Percentiles rank a stretch among this genome's conserved stretches.
phyloP scores from a whole-genome alignment of 257 asterid species.

The Misopates orontium region DNA sequence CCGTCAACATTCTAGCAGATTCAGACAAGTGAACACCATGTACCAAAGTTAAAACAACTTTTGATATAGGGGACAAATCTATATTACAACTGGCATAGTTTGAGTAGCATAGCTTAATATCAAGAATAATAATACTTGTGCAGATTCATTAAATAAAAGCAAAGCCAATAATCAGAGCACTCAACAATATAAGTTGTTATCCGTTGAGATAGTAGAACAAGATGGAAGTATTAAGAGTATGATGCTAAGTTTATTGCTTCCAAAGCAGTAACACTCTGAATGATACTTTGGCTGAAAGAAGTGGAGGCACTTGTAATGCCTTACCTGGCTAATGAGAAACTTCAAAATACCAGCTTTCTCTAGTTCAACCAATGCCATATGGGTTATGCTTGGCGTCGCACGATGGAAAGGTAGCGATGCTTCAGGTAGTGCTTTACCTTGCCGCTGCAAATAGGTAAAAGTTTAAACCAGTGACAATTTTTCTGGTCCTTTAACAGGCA shows the following conservation, averaged over 20 bases:
- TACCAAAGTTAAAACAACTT: slow-evolving; percentile 21
- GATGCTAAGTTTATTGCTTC: slow-evolving; percentile 8
- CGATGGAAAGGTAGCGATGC: slow-evolving; percentile 96
- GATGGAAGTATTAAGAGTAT: background rate
- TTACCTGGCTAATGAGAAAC: slow-evolving; percentile 90
- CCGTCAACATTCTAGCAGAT: slow-evolving; percentile 82
- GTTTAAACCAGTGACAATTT: slow-evolving; percentile 17
- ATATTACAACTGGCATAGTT: slow-evolving; percentile 23
- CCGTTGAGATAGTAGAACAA: background rate
- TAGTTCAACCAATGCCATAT: slow-evolving; percentile 88
- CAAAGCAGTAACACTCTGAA: slow-evolving; percentile 12
- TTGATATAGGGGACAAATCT: background rate
- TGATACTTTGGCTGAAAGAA: slow-evolving; percentile 4
- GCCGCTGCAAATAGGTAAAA: slow-evolving; percentile 53
- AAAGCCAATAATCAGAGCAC: slow-evolving; percentile 9
- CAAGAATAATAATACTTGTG: slow-evolving; percentile 1
- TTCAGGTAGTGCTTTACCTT: slow-evolving; percentile 92
- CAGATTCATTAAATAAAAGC: slow-evolving; percentile 16
- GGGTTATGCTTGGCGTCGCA: slow-evolving; percentile 89
- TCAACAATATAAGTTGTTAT: slow-evolving; percentile 1
- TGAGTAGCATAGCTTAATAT: slow-evolving; percentile 3
- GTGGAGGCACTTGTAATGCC: slow-evolving; percentile 14
- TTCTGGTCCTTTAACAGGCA: too few species aligned
- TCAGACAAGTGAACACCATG: slow-evolving; percentile 25
- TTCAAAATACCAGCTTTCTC: slow-evolving; percentile 86